Conservation (phyloP, 371 early-diverging fungal genomes). For the Dinochytrium kinnereticum region DNA sequence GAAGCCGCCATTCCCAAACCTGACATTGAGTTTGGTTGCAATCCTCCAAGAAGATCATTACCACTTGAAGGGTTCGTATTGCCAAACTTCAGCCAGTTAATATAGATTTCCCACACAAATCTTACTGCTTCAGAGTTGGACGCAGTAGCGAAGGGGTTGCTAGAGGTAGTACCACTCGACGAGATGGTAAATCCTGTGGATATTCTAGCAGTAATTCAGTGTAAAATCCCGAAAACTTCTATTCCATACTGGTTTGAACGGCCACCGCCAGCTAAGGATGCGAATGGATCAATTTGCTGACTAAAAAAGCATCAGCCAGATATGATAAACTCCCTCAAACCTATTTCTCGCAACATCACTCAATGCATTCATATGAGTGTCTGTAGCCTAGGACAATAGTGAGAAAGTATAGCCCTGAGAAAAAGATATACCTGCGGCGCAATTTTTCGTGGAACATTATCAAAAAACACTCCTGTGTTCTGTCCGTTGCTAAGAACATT, state of each 20-base stretch:
- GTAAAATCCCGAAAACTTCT: too few species aligned
- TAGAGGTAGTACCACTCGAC: background rate
- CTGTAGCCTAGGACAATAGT: constrained; percentile 15
- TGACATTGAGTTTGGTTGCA: too few species aligned
- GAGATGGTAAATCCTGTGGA: background rate
- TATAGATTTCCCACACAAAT: background rate
- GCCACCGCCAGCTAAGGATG: constrained; percentile 32
- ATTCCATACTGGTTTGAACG: background rate
- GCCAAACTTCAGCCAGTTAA: background rate
- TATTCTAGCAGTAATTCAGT: background rate
- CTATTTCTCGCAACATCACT: constrained; percentile 57
- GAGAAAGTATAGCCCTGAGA: constrained; percentile 14
- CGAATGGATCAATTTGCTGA: constrained; percentile 60
- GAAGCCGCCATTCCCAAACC: too few species aligned
- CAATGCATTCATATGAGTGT: constrained; percentile 31
- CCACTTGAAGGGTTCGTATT: background rate
- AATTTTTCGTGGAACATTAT: constrained; percentile 40
- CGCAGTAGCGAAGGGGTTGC: constrained; percentile 9
- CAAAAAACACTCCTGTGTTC: constrained; percentile 22
- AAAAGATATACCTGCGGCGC: constrained; percentile 38
- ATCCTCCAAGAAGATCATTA: too few species aligned
- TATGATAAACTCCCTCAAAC: constrained; percentile 18
- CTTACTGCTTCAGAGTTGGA: background rate
- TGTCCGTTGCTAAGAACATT: constrained; percentile 43
- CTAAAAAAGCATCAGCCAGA: background rate